Evolutionary conservation across 2,329 filamentous ascomycete species (phyloP).

Genomic region (Xylaria sp.): DNA sequence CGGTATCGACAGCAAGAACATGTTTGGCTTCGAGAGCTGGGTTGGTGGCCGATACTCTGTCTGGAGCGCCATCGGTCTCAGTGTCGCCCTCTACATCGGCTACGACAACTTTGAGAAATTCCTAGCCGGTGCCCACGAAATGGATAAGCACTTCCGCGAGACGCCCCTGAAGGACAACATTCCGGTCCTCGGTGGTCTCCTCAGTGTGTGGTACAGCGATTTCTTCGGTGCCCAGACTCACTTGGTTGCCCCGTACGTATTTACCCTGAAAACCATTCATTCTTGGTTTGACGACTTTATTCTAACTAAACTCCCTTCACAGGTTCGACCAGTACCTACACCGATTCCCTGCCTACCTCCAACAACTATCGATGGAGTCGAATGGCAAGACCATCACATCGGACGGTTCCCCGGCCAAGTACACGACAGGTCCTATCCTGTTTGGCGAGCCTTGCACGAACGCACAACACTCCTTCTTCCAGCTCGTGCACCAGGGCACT

Average conservation of each 20-base stretch:
- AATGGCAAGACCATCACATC: constrained; percentile 97
- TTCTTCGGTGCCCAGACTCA: constrained; percentile 99
- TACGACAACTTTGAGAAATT: constrained; percentile 98
- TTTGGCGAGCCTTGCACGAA: constrained; percentile 99
- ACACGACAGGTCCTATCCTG: constrained; percentile 94
- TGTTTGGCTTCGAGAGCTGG: constrained; percentile 99
- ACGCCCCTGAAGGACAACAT: constrained; percentile 95
- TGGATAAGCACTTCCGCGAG: constrained; percentile 98
- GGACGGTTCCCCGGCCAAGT: constrained; percentile 91
- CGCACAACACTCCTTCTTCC: constrained; percentile 99
- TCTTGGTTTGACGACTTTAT: neutral
- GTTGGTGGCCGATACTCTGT: constrained; percentile 98
- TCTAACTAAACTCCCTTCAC: constrained; percentile 18
- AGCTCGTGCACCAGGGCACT: constrained; percentile 98
- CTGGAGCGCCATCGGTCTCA: constrained; percentile 97
- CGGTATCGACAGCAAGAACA: constrained; percentile 98
- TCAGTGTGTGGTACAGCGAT: constrained; percentile 99
- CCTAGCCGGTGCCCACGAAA: constrained; percentile 91
- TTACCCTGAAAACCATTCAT: neutral
- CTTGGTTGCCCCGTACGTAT: constrained; percentile 87
- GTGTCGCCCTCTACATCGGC: constrained; percentile 93
- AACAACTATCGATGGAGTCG: constrained; percentile 99
- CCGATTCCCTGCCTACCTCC: constrained; percentile 98
- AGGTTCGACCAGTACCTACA: constrained; percentile 99
- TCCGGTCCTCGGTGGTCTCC: constrained; percentile 86